These are phyloP conservation scores for Mortierella sp. DNA, from an alignment of 371 early-diverging fungal species.

Conservation along the genomic window DNA sequence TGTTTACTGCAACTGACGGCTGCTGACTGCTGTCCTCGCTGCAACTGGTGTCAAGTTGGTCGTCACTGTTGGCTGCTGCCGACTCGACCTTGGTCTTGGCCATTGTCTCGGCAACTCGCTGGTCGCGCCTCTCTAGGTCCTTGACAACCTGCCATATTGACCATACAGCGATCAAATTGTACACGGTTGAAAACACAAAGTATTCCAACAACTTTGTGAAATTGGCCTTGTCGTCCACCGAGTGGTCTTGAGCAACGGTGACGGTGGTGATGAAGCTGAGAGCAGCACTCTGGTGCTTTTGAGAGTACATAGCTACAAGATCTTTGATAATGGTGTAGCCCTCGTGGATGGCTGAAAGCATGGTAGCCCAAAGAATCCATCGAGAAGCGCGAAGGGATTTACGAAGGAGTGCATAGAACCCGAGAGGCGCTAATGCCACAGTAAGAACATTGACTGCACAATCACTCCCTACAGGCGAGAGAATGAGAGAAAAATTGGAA, in stretches of 20 bases:
- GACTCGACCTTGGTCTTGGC: background rate
- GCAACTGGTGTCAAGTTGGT: background rate
- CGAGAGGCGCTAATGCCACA: background rate
- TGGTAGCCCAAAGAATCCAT: background rate
- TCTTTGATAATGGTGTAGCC: background rate
- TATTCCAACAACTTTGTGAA: background rate
- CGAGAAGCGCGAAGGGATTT: background rate
- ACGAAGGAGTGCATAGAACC: background rate
- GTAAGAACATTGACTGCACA: background rate
- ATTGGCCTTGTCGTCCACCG: too few relatives aligned
- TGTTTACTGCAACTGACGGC: background rate
- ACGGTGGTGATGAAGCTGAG: too few relatives aligned
- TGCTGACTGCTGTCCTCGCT: background rate
- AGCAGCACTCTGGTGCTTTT: too few relatives aligned
- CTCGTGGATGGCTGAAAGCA: background rate
- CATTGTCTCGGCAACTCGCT: background rate
- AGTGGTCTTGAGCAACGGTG: too few relatives aligned
- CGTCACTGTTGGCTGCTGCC: background rate
- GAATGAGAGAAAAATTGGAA: too few relatives aligned
- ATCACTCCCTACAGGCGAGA: background rate
- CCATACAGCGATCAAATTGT: background rate
- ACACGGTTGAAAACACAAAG: background rate
- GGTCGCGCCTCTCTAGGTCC: background rate
- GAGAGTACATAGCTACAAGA: background rate
- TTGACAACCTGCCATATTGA: background rate